Evolutionary conservation across 257 asterid genomes (phyloP).

Genomic region (Orobanche coerulescens): DNA sequence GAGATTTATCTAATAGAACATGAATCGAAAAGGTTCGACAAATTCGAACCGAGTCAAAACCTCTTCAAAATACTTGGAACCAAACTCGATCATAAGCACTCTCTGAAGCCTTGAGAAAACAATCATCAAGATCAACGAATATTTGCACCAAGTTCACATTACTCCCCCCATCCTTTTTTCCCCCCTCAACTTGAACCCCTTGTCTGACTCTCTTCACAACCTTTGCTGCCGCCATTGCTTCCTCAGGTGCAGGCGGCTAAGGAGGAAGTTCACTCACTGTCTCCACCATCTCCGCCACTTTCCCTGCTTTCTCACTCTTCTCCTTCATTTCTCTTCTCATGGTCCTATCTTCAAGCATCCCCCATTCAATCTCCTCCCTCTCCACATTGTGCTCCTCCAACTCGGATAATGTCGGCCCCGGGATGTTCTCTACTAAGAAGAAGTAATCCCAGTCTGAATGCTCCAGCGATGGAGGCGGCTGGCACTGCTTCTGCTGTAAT

Average conservation of each 20-base stretch:
- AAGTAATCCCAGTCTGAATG: conserved; percentile 61
- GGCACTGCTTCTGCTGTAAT: conserved; percentile 29
- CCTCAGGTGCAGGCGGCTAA: conserved; percentile 57
- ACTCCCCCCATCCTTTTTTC: conserved; percentile 38
- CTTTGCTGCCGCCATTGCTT: conserved; percentile 32
- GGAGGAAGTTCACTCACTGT: conserved; percentile 45
- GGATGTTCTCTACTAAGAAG: conserved; percentile 45
- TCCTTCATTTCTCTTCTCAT: conserved; percentile 36
- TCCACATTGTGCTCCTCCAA: conserved; percentile 46
- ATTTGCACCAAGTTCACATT: conserved; percentile 45
- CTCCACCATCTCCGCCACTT: conserved; percentile 37
- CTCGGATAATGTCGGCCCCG: conserved; percentile 59
- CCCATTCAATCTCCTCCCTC: conserved; percentile 52
- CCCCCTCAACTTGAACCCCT: conserved; percentile 46
- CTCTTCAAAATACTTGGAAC: too few relatives aligned
- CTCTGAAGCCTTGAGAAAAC: conserved; percentile 80
- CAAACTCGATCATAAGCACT: conserved; percentile 97
- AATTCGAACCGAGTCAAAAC: too few relatives aligned
- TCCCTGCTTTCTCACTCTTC: conserved; percentile 39
- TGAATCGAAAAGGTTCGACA: too few relatives aligned
- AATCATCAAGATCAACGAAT: conserved; percentile 76
- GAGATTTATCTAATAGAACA: too few relatives aligned
- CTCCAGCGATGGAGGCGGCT: conserved; percentile 47
- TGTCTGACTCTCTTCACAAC: conserved; percentile 54
- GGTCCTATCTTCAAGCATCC: conserved; percentile 46